Percentiles rank a stretch among this genome's conserved stretches.
phyloP scores from a whole-genome alignment of 1,139 yeast genomes.

The Sugiyamaella paludigena region DNA sequence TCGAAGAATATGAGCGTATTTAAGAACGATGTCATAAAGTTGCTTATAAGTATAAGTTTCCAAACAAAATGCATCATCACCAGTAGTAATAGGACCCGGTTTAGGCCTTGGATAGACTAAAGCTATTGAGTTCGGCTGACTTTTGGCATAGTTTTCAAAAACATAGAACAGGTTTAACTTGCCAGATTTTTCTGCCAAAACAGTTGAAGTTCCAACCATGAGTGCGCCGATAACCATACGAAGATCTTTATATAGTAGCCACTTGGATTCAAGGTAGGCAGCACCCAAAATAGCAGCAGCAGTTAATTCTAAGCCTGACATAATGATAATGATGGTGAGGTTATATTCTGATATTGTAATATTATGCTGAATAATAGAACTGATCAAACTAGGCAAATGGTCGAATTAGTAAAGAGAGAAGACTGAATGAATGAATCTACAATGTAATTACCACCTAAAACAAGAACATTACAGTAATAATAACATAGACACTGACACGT shows the following conservation, averaged over 20 bases:
- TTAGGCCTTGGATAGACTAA: constrained; percentile 62
- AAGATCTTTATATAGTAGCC: constrained; percentile 15
- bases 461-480: too few species aligned
- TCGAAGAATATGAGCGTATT: constrained; percentile 63
- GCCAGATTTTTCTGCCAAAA: constrained; percentile 37
- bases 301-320: constrained; percentile 22
- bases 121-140: constrained; percentile 54
- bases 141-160: constrained; percentile 52
- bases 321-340: too few species aligned
- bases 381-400: too few species aligned
- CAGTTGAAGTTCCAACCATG: constrained; percentile 7
- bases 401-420: too few species aligned
- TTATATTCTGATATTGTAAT: too few species aligned
- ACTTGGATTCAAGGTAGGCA: constrained; percentile 35
- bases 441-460: too few species aligned
- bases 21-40: constrained; percentile 60
- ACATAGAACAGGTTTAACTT: constrained; percentile 65
- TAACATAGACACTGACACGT: too few species aligned
- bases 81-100: constrained; percentile 18
- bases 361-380: neutral
- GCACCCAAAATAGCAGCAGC: constrained; percentile 32
- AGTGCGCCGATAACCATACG: constrained; percentile 7
- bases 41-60: constrained; percentile 69
- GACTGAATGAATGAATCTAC: too few species aligned
- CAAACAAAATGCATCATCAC: constrained; percentile 55